Conservation (phyloP, 1,139 yeast species). For the Protomyces gravidus region DNA sequence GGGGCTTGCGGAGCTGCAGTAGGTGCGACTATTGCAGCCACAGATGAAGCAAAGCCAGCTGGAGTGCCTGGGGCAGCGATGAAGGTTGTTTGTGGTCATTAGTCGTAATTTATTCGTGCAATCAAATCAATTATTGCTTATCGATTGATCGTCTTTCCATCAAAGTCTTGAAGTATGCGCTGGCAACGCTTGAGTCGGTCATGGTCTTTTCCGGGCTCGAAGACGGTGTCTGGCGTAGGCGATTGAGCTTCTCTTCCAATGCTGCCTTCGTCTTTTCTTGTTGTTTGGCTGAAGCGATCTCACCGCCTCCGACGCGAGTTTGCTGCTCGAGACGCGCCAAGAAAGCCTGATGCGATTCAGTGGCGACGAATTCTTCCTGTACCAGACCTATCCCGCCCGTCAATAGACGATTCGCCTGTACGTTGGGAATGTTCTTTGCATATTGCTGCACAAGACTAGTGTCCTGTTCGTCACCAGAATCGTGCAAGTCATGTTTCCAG, state of each 20-base stretch:
- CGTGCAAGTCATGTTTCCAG: constrained; percentile 30
- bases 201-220: neutral
- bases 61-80: constrained; percentile 21
- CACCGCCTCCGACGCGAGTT: neutral
- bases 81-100: constrained; percentile 10
- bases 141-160: neutral
- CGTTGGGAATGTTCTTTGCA: neutral
- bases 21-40: constrained; percentile 25
- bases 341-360: neutral
- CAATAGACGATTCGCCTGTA: neutral
- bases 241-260: neutral
- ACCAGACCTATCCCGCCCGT: neutral
- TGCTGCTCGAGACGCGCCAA: neutral
- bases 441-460: neutral
- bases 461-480: neutral
- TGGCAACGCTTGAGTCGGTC: neutral
- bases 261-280: neutral
- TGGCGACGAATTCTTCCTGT: neutral
- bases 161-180: neutral
- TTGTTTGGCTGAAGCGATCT: neutral
- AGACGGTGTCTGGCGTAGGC: neutral
- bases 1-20: constrained; percentile 27
- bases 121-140: neutral
- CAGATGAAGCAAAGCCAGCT: constrained; percentile 18
- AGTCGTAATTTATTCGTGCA: neutral